Conservation (phyloP, 352 stramenopile species). For the Pythium guiyangense region DNA sequence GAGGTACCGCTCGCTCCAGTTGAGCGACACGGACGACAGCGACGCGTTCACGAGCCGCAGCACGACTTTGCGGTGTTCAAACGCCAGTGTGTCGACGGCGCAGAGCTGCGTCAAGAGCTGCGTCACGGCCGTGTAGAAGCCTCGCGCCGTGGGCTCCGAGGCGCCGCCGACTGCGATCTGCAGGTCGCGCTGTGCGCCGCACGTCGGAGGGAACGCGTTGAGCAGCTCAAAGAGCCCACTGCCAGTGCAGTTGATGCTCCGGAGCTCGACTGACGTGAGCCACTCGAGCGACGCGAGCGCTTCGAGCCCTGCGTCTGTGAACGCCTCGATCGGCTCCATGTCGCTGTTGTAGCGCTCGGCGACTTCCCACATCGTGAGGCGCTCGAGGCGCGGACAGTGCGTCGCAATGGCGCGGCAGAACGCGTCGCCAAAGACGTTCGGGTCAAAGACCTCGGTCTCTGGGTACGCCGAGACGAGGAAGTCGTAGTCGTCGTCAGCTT, state of each 20-base stretch:
- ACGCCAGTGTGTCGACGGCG: constrained; percentile 16
- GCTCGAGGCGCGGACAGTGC: constrained; percentile 24
- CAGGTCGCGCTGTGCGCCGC: constrained; percentile 22
- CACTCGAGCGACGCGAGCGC: constrained; percentile 24
- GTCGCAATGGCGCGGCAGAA: constrained; percentile 22
- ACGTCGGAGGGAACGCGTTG: constrained; percentile 17
- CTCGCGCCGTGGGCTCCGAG: constrained; percentile 10
- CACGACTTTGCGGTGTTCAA: constrained; percentile 25
- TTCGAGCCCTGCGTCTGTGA: constrained; percentile 28
- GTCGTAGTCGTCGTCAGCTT: constrained; percentile 18
- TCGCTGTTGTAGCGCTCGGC: constrained; percentile 25
- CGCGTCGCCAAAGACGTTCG: constrained; percentile 31
- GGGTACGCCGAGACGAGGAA: constrained; percentile 18
- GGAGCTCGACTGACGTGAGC: constrained; percentile 26
- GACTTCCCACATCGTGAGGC: constrained; percentile 27
- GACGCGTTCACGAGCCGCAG: constrained; percentile 26
- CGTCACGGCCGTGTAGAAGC: constrained; percentile 32
- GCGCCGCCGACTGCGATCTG: constrained; percentile 19
- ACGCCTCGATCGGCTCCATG: constrained; percentile 20
- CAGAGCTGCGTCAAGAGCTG: constrained; percentile 19
- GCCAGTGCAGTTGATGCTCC: constrained; percentile 25
- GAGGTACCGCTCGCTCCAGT: constrained; percentile 37
- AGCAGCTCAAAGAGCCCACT: constrained; percentile 35
- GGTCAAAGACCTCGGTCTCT: constrained; percentile 31
- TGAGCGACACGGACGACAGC: constrained; percentile 18